These are phyloP conservation scores for Asterionellopsis glacialis DNA, from an alignment of 108 stramenopile genomes.

Conservation along the genomic window DNA sequence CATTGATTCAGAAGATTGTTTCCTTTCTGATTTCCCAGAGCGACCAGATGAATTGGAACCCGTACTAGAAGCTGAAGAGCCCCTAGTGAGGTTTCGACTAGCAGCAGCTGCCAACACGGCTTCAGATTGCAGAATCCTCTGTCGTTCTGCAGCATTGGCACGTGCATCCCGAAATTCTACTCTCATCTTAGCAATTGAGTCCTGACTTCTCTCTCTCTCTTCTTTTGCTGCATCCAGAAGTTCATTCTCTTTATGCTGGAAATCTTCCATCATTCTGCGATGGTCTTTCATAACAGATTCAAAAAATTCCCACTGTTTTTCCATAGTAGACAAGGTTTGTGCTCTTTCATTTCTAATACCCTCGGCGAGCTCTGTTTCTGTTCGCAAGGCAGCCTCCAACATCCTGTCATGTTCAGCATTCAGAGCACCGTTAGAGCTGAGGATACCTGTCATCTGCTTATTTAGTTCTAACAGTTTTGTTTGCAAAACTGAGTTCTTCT, in stretches of 20 bases:
- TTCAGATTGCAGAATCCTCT: constrained; percentile 7
- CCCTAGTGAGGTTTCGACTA: background rate
- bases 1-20: background rate
- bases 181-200: background rate
- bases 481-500: constrained; percentile 29
- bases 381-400: constrained; percentile 26
- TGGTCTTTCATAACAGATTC: constrained; percentile 36
- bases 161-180: constrained; percentile 5
- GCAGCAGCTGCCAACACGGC: background rate
- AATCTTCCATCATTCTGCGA: constrained; percentile 33
- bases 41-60: background rate
- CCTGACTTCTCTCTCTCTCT: constrained; percentile 1
- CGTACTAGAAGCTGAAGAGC: background rate
- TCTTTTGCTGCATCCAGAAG: constrained; percentile 4
- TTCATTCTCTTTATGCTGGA: constrained; percentile 6
- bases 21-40: background rate
- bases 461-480: constrained; percentile 29
- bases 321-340: constrained; percentile 18
- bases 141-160: background rate
- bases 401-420: constrained; percentile 48
- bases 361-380: constrained; percentile 34
- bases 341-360: constrained; percentile 32
- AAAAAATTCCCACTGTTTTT: constrained; percentile 33
- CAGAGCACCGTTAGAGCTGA: constrained; percentile 38
- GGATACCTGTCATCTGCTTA: constrained; percentile 37